These are phyloP conservation scores for Pichia insulana DNA, from an alignment of 805 yeast species.

Conservation along the genomic window DNA sequence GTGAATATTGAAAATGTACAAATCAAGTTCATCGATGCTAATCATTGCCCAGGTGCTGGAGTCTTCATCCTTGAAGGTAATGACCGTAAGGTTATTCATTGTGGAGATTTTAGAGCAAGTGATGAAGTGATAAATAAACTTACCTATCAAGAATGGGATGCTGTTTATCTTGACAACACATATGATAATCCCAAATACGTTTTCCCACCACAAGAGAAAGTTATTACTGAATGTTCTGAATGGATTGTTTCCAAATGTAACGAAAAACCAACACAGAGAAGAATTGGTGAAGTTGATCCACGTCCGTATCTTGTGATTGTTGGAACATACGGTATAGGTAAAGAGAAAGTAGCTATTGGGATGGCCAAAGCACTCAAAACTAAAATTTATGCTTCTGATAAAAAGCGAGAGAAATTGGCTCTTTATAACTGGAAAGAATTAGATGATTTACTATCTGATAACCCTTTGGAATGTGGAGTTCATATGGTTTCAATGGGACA, in stretches of 20 bases:
- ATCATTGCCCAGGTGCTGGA: slow-evolving; percentile 95
- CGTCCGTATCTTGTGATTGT: slow-evolving; percentile 42
- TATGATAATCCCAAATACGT: slow-evolving; percentile 66
- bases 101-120: slow-evolving; percentile 87
- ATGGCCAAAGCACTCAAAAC: slow-evolving; percentile 45
- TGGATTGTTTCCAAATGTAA: slow-evolving; percentile 32
- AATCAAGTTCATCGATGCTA: slow-evolving; percentile 71
- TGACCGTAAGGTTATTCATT: slow-evolving; percentile 49
- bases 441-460: slow-evolving; percentile 31
- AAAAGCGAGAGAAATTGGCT: slow-evolving; percentile 38
- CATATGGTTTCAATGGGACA: neutral
- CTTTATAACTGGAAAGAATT: slow-evolving; percentile 39
- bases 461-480: neutral
- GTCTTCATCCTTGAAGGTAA: slow-evolving; percentile 60
- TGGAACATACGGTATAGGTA: slow-evolving; percentile 90
- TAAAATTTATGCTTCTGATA: slow-evolving; percentile 45
- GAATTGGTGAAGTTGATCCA: neutral
- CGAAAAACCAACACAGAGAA: neutral
- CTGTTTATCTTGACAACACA: slow-evolving; percentile 82
- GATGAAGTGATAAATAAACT: slow-evolving; percentile 37
- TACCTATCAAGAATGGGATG: slow-evolving; percentile 29
- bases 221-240: slow-evolving; percentile 50
- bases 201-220: slow-evolving; percentile 70
- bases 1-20: slow-evolving; percentile 35
- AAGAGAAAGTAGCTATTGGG: slow-evolving; percentile 72